Base-by-base conservation (phyloP, 441 rosid genomes). In the Gossypium gossypioides region DNA sequence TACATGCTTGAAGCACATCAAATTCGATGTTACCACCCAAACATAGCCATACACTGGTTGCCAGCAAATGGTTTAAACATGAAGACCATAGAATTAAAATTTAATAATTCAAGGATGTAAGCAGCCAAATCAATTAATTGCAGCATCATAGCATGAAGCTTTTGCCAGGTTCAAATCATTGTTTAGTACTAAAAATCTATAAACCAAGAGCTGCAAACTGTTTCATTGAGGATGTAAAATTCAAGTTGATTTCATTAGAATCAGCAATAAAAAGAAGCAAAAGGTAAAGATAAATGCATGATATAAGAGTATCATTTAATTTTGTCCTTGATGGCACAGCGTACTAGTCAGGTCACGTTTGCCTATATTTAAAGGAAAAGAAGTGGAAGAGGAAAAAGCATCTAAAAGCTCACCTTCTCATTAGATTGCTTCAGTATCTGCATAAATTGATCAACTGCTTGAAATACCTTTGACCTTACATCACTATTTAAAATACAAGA, bases 361-460 rank as follows among this genome's bases (percentile, higher is more conserved):
- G 16, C 69, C 55, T 64, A 40, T 34, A 21, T 12, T 37, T 24
- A 64, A 18, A 18, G 27, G 21, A 22, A 27, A n/a, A 27, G 37
- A 25, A 48, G 40, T 22, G 58, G 59, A 25, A 55, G 66, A 50
- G 16, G 22, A 67, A 57, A 69, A 64, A 54, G 16, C 46, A 65
- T 40, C 74, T 56, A 44, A 73, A 75, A 18, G 57, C 69, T 63
- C 72, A 96, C 99, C 96, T 91, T 96, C 61, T 96, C 97, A 72
- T 91, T 80, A 76, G 85, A 80, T 71, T 93, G 97, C 83, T 86
- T 96, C 83, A 89, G 81, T 83, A 96, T 85, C 86, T 87, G 93
- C 83, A 96, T 77, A 81, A 96, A 96, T 62, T 93, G 96, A 60
- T 96, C 98, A 69, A 90, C 90, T 52, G 97, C 97, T 82, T 96